Percentiles rank a stretch among this genome's conserved stretches.
Conservation (phyloP, 306 rosid genomes). For the Pyrus betulifolia region DNA sequence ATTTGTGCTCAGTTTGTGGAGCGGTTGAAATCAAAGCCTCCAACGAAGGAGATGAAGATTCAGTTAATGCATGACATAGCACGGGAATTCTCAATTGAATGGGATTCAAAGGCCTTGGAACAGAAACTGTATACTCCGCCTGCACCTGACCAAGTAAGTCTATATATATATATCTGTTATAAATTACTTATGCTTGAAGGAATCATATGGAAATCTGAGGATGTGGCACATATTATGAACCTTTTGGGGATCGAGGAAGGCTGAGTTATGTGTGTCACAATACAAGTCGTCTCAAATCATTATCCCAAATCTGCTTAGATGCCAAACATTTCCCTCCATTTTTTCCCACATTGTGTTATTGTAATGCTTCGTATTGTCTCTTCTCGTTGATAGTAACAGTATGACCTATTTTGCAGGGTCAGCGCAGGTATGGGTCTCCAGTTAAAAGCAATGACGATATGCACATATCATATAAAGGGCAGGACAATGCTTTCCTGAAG, state of each 20-base stretch:
- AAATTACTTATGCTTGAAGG: neutral
- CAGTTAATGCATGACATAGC: conserved; percentile 58
- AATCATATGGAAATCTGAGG: neutral
- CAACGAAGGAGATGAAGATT: conserved; percentile 55
- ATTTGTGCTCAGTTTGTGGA: conserved; percentile 42
- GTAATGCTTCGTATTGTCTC: neutral
- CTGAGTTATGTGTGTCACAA: neutral
- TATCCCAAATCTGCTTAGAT: neutral
- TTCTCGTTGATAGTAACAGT: neutral
- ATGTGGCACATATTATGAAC: neutral
- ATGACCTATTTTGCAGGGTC: conserved; percentile 30
- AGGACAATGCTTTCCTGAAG: neutral
- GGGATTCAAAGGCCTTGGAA: conserved; percentile 60
- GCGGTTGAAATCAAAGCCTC: conserved; percentile 32
- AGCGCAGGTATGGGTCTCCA: neutral
- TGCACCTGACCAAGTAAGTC: conserved; percentile 33
- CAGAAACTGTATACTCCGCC: conserved; percentile 35
- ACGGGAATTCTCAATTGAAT: conserved; percentile 48
- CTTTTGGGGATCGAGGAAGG: neutral
- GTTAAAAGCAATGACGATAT: conserved; percentile 1
- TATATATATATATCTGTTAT: neutral
- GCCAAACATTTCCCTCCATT: neutral
- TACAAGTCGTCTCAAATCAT: neutral
- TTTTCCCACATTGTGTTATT: neutral
- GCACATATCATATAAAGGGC: conserved; percentile 10